phyloP scores from a whole-genome alignment of 2,329 filamentous ascomycete species.

The Paraphaeosphaeria minitans region DNA sequence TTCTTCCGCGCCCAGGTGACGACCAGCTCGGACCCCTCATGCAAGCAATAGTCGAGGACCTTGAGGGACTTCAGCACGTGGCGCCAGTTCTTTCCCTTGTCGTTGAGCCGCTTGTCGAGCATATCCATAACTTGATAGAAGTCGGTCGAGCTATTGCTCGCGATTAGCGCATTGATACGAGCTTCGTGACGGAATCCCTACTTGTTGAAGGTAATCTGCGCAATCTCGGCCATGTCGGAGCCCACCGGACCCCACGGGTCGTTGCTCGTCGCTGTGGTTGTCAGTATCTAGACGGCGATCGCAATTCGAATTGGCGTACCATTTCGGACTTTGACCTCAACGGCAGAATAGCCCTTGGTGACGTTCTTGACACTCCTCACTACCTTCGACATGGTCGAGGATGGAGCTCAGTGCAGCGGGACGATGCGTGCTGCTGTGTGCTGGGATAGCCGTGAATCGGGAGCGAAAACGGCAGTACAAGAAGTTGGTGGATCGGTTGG shows the following conservation, averaged over 20 bases:
- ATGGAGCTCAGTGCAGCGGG: slow-evolving; percentile 9
- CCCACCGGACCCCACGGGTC: slow-evolving; percentile 98
- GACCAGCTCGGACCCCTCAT: slow-evolving; percentile 94
- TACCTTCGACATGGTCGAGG: slow-evolving; percentile 82
- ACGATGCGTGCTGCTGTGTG: neutral
- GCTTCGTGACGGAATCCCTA: slow-evolving; percentile 55
- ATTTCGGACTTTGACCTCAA: slow-evolving; percentile 86
- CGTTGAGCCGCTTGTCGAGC: slow-evolving; percentile 97
- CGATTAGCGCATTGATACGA: slow-evolving; percentile 31
- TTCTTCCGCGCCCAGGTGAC: slow-evolving; percentile 99
- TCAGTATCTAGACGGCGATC: slow-evolving; percentile 19
- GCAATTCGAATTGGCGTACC: slow-evolving; percentile 21
- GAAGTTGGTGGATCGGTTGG: slow-evolving; percentile 5
- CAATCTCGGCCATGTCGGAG: slow-evolving; percentile 98
- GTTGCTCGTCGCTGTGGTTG: slow-evolving; percentile 84
- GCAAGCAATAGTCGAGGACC: slow-evolving; percentile 95
- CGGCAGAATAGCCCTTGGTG: slow-evolving; percentile 95
- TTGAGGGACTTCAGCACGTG: slow-evolving; percentile 98
- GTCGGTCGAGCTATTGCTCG: slow-evolving; percentile 74
- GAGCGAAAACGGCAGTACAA: neutral
- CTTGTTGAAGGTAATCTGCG: slow-evolving; percentile 97
- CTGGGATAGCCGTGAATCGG: neutral
- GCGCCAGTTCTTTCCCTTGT: slow-evolving; percentile 99
- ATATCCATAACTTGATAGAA: slow-evolving; percentile 99
- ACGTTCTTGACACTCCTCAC: slow-evolving; percentile 98